Evolutionary conservation across 140 eudicot species (phyloP).

Genomic region (Ambrosia hybrid): DNA sequence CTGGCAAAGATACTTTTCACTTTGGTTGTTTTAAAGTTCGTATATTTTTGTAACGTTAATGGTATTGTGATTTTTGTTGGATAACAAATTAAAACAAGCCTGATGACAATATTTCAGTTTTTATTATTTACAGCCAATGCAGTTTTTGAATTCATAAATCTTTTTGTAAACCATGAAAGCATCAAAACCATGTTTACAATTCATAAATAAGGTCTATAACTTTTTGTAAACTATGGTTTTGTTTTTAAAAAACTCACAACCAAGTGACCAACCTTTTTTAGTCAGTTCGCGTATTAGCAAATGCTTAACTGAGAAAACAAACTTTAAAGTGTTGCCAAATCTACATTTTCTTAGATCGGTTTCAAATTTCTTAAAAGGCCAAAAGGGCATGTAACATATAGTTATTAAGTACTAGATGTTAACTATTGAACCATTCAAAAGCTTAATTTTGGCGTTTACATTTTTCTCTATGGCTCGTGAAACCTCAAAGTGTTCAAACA

Average conservation of each 20-base stretch:
- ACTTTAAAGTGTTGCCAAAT: neutral
- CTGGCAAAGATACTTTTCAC: slow-evolving; percentile 2
- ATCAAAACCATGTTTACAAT: slow-evolving; percentile 3
- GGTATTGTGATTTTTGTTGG: slow-evolving; percentile 4
- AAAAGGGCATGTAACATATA: neutral
- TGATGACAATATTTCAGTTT: neutral
- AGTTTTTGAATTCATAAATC: slow-evolving; percentile 6
- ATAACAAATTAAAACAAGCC: neutral
- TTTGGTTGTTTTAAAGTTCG: neutral
- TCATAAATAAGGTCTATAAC: slow-evolving; percentile 1
- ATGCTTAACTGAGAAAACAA: no score
- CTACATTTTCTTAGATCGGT: slow-evolving; percentile 1
- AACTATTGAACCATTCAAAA: no score
- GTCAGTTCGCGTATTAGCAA: neutral
- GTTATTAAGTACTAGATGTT: no score
- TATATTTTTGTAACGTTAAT: neutral
- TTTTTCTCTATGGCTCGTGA: no score
- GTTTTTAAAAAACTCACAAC: neutral
- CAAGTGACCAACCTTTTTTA: neutral
- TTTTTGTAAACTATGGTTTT: slow-evolving; percentile 5
- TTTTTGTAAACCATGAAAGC: slow-evolving; percentile 6
- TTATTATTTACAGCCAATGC: neutral
- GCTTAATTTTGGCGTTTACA: no score
- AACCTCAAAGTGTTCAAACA: no score
- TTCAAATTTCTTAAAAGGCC: slow-evolving; percentile 2